Conservation (phyloP, 1,139 yeast genomes). For the Candida tetrigidarum region DNA sequence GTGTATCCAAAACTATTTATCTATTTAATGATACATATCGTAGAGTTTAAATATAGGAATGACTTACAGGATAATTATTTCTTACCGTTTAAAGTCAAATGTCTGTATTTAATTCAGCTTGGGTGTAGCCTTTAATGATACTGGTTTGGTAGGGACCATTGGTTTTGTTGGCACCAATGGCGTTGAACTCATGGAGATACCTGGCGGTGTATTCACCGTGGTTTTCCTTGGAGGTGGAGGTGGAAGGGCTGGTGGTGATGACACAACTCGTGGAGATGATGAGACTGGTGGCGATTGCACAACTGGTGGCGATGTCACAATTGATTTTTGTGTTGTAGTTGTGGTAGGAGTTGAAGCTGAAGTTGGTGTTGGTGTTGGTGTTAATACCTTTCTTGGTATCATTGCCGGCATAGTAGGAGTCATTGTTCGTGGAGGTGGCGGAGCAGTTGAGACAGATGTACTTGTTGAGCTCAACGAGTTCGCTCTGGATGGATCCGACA, state of each 20-base stretch:
- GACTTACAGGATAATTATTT: too few species aligned
- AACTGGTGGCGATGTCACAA: too few species aligned
- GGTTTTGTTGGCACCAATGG: slow-evolving; percentile 46
- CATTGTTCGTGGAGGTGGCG: background rate
- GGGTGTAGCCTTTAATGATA: slow-evolving; percentile 21
- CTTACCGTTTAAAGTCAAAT: too few species aligned
- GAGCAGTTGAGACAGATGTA: background rate
- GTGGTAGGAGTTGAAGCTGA: slow-evolving; percentile 28
- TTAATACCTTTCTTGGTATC: slow-evolving; percentile 1
- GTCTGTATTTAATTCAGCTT: too few species aligned
- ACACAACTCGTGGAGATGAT: background rate
- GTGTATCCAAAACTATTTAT: too few species aligned
- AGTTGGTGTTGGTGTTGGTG: slow-evolving; percentile 22
- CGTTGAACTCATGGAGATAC: slow-evolving; percentile 34
- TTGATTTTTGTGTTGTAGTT: background rate
- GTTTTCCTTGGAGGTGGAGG: background rate
- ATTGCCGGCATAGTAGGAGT: slow-evolving; percentile 1
- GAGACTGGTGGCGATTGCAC: background rate
- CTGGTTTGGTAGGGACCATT: slow-evolving; percentile 42
- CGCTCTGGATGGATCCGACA: background rate
- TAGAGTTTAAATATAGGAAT: too few species aligned
- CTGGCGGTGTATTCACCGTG: slow-evolving; percentile 32
- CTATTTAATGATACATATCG: too few species aligned
- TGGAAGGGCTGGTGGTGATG: background rate
- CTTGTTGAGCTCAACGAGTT: background rate